Evolutionary conservation across 805 yeast species (phyloP).

Genomic region (Alloascoidea africana): DNA sequence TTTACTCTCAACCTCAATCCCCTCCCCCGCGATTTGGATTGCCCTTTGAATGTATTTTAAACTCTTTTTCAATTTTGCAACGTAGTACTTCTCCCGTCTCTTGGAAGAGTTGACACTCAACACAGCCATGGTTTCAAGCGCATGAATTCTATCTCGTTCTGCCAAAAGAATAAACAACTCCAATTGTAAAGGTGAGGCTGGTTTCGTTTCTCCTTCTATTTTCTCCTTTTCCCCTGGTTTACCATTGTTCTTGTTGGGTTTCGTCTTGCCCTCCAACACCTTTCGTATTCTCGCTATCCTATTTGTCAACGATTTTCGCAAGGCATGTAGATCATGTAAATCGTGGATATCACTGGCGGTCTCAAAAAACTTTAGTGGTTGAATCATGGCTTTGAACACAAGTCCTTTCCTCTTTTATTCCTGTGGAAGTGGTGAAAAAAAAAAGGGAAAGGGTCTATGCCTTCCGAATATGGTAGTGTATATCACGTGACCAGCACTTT

Average conservation of each 20-base stretch:
- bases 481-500: too few relatives aligned
- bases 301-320: conserved; percentile 47
- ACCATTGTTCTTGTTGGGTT: conserved; percentile 57
- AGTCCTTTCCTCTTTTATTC: too few relatives aligned
- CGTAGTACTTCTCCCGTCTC: conserved; percentile 32
- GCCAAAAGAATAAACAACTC: conserved; percentile 46
- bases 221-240: too few relatives aligned
- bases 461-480: too few relatives aligned
- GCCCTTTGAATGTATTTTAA: conserved; percentile 16
- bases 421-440: too few relatives aligned
- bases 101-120: conserved; percentile 37
- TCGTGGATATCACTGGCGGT: too few relatives aligned
- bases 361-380: too few relatives aligned
- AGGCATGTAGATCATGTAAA: too few relatives aligned
- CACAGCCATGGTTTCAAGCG: conserved; percentile 43
- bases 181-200: conserved; percentile 24
- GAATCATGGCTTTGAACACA: too few relatives aligned
- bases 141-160: conserved; percentile 63
- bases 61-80: conserved; percentile 57
- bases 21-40: conserved; percentile 4
- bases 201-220: too few relatives aligned
- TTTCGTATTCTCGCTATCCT: conserved; percentile 51
- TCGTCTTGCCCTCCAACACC: conserved; percentile 43
- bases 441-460: too few relatives aligned
- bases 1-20: too few relatives aligned